Base-by-base conservation (phyloP, 176 grass and related monocot species). In the Cenchrus americanus region DNA sequence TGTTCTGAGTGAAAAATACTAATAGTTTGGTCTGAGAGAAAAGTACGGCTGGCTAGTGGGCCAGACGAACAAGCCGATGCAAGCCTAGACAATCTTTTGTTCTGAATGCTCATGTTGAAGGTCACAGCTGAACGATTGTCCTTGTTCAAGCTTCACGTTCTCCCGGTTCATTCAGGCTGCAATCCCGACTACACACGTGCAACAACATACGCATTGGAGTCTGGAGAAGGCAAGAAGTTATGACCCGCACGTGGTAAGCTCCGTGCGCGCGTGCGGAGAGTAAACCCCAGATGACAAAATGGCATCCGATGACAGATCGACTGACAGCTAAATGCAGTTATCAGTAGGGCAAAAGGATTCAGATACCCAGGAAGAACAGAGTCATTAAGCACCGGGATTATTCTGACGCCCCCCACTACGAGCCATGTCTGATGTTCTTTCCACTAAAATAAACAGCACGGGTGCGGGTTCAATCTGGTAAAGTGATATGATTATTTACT, bases 401-500 rank as follows among this genome's bases (percentile, higher is more conserved):
- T 65, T 67, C 66, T 51, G 44, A 43, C n/a, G 14, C 10, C 75
- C 63, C 27, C 84, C 65, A 72, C 84, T 70, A 86, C 66, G 41
- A 24, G 84, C 21, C 84, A 86, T 72, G 76, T 86, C 75, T 54
- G 15, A 43, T 41, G 27, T 80, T 86, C 69, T 66, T 21, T 8
- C 26, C 27, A 26, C 5, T 75, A 75, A 66, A 84, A 66, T 64
- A 66, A 75, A 75, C 44, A 64, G 58, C 82, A 27, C 49, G 23
- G 26, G 32, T 84, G 71, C 60, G 69, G 69, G 81, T 63, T 83
- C 69, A 8, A 59, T 19, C 55, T 72, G 9, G 42, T 41, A 62
- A 79, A 9, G 32, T 14, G 76, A 64, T 86, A 86, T 64, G 10
- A 51, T 75, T 75, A 42, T 54, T 75, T 65, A 83, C 64, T 41